Evolutionary conservation across 208 protist genomes (phyloP).

Genomic region (Wallacemonas rigidus): DNA sequence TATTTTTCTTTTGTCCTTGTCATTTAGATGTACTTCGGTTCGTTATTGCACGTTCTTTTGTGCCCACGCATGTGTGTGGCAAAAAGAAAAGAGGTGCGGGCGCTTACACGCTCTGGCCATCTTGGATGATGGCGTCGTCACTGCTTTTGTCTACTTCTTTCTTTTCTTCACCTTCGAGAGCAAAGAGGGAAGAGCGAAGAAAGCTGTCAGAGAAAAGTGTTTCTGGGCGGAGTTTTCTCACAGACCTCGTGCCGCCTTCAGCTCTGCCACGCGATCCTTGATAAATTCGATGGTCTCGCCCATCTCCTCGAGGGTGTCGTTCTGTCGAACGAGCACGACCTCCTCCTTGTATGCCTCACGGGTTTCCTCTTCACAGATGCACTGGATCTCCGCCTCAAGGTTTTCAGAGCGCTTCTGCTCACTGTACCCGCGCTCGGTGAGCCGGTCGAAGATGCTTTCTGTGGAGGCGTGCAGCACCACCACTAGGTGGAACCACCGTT

Average conservation of each 20-base stretch:
- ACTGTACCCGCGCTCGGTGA: conserved; percentile 91
- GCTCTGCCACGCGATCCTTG: conserved; percentile 48
- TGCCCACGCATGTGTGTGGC: too few relatives aligned
- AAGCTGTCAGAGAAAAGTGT: too few relatives aligned
- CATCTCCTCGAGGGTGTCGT: conserved; percentile 94
- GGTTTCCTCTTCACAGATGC: conserved; percentile 96
- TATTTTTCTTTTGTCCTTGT: too few relatives aligned
- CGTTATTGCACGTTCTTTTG: too few relatives aligned
- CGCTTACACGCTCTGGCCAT: too few relatives aligned
- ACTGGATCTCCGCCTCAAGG: conserved; percentile 97
- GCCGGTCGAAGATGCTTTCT: conserved; percentile 90
- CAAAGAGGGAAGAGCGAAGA: not conserved
- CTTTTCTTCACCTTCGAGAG: too few relatives aligned
- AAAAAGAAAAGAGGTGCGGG: too few relatives aligned
- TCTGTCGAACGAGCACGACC: conserved; percentile 88
- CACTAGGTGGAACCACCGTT: conserved; percentile 98
- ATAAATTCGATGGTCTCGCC: conserved; percentile 85
- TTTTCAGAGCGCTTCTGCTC: conserved; percentile 96
- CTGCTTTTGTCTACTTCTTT: too few relatives aligned
- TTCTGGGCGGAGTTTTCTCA: not conserved
- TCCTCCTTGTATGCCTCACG: conserved; percentile 88
- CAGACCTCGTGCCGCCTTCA: conserved; percentile 39
- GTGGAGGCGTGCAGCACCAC: conserved; percentile 95
- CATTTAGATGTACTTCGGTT: too few relatives aligned
- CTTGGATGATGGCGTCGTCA: too few relatives aligned